Evolutionary conservation across 768 basidiomycete genomes (phyloP), one percentile per base, ranked within the genome.

Genomic region (Auriscalpium microsporum): DNA sequence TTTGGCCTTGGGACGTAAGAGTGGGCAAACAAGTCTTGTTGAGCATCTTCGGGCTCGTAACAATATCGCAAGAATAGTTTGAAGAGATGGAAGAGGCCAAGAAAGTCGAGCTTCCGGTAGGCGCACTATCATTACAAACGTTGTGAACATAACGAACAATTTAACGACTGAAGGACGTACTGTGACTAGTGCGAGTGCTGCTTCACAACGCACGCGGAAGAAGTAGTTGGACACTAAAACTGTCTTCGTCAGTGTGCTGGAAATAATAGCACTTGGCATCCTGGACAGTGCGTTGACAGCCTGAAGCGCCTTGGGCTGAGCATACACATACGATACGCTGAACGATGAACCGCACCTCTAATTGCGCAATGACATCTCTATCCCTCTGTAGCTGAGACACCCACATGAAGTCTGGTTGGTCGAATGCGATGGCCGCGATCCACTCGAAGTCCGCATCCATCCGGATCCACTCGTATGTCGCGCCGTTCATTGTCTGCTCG

Each of bases 371-470:
- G 38, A 99, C 94, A 71, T 99, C 96, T 58, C 93, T 76, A 70
- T 99, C 96, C 54, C 94, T 78, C 70, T 95, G 92, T 50, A 99
- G 73, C 67, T 98, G 96, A 42, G 87, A 91, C 19, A 95, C 89
- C 94, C 94, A 99, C 91, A 95, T 95, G 65, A 94, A 98, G 73
- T 94, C 94, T 45, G 91, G 92, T 72, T 97, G 93, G 50, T 94
- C 89, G 60, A 95, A 98, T 59, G 83, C 84, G 58, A 97, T 81
- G 40, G 79, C 79, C n/a, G 91, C 88, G 53, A 98, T 89, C 96
- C 96, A 99, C 72, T 99, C 96, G 68, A 96, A 94, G 67, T 99
- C 96, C 14, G 96, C 94, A 66, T 99, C 96, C 79, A 98, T 90
- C 59, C 96, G 78, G 56, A 99, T 98, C 95, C 95, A 99, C 71